Conservation (phyloP, 768 basidiomycete genomes). For the Russula brevipes region DNA sequence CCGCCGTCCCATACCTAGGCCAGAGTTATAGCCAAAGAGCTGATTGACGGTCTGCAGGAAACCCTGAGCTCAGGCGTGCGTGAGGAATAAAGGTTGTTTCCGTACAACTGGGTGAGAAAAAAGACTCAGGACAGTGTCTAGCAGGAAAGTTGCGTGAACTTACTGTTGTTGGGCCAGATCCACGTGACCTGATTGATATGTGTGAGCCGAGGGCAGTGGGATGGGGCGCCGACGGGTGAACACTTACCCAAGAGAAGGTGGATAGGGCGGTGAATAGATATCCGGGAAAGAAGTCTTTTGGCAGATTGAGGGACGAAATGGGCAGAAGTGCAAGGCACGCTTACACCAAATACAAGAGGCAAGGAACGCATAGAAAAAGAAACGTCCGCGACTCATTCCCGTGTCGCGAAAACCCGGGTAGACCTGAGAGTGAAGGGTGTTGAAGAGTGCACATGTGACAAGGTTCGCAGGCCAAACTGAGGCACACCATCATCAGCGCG, state of each 20-base stretch:
- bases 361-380: conserved; percentile 63
- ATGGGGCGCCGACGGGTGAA: neutral
- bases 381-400: conserved; percentile 68
- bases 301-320: conserved; percentile 28
- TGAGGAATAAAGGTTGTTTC: neutral
- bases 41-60: conserved; percentile 34
- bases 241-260: conserved; percentile 25
- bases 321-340: neutral
- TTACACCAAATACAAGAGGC: conserved; percentile 47
- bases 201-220: neutral
- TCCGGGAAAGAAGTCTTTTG: conserved; percentile 24
- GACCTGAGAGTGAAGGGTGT: conserved; percentile 66
- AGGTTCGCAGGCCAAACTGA: conserved; percentile 69
- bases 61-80: neutral
- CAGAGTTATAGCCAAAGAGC: conserved; percentile 50
- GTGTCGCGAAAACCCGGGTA: conserved; percentile 59
- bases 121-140: neutral
- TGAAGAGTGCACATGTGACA: conserved; percentile 70
- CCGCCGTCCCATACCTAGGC: conserved; percentile 14
- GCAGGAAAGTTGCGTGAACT: neutral
- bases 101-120: conserved; percentile 23
- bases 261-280: conserved; percentile 27
- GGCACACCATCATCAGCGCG: neutral
- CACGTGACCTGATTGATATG: conserved; percentile 22
- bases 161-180: conserved; percentile 25